A percentile compares a stretch with the other conserved stretches of the same genome.
These are phyloP conservation scores for Trichosporon asahii DNA, from an alignment of 1,284 basidiomycete species.

Conservation along the genomic window DNA sequence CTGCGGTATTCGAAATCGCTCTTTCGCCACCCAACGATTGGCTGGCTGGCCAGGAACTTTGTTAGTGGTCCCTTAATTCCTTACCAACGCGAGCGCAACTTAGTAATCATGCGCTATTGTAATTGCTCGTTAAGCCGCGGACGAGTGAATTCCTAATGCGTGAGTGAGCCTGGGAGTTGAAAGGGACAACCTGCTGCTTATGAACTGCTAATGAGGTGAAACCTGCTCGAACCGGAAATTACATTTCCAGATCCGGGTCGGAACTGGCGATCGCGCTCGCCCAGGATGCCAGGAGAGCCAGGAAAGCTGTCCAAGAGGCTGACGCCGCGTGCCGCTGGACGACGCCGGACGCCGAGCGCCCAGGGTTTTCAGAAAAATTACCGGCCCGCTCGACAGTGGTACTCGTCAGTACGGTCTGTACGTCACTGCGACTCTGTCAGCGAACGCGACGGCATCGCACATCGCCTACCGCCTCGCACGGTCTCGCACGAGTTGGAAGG, in stretches of 20 bases:
- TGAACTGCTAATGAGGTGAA: not conserved
- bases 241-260: conserved; percentile 2
- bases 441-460: not conserved
- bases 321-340: not conserved
- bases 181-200: not conserved
- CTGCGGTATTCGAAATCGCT: conserved; percentile 5
- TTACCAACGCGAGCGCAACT: not conserved
- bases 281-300: too few relatives aligned
- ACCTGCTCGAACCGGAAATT: conserved; percentile 5
- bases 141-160: not conserved
- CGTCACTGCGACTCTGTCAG: not conserved
- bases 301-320: not conserved
- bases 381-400: too few relatives aligned
- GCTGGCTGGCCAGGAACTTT: not conserved
- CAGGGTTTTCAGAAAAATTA: not conserved
- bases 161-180: not conserved
- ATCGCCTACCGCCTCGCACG: not conserved
- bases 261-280: not conserved
- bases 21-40: conserved; percentile 1
- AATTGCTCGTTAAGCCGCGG: not conserved
- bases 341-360: not conserved
- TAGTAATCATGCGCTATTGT: not conserved
- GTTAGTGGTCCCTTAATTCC: not conserved
- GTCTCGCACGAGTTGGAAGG: too few relatives aligned
- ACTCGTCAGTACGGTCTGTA: not conserved